These are phyloP conservation scores for Salvia splendens DNA, from an alignment of 257 asterid species.

Conservation along the genomic window DNA sequence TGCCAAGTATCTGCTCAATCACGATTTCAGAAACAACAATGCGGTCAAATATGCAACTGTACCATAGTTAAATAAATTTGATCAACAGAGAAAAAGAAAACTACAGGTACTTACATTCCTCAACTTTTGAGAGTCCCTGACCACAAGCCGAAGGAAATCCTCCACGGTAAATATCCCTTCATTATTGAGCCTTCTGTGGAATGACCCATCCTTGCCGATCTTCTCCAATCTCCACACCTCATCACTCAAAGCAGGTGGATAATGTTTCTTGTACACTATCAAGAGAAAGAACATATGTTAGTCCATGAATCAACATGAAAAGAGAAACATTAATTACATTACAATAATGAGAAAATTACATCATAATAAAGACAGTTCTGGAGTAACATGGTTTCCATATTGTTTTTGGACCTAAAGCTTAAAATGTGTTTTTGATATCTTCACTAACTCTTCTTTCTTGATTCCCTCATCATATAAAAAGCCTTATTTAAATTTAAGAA, in stretches of 20 bases:
- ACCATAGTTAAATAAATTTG: not conserved
- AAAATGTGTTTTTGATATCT: not conserved
- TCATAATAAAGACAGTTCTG: not conserved
- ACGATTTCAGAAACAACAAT: not conserved
- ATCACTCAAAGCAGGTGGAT: slow-evolving; percentile 89
- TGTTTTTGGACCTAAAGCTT: slow-evolving; percentile 8
- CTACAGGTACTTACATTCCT: slow-evolving; percentile 60
- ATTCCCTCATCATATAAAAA: not conserved
- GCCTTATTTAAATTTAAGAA: not conserved
- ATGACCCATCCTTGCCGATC: slow-evolving; percentile 99
- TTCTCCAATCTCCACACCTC: slow-evolving; percentile 99
- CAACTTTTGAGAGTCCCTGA: slow-evolving; percentile 83
- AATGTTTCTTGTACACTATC: slow-evolving; percentile 95
- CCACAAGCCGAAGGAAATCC: slow-evolving; percentile 91
- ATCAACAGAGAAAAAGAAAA: slow-evolving; percentile 19
- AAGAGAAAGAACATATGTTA: slow-evolving; percentile 29
- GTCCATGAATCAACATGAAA: not conserved
- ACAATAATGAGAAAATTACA: not conserved
- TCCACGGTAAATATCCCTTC: slow-evolving; percentile 82
- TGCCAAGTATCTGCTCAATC: slow-evolving; percentile 78
- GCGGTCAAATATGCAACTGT: slow-evolving; percentile 9
- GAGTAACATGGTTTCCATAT: not conserved
- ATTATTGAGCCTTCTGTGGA: slow-evolving; percentile 86
- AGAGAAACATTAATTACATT: not conserved
- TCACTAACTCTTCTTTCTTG: not conserved